phyloP scores from a whole-genome alignment of 2,329 filamentous ascomycete genomes.

The Celoporthe dispersa region DNA sequence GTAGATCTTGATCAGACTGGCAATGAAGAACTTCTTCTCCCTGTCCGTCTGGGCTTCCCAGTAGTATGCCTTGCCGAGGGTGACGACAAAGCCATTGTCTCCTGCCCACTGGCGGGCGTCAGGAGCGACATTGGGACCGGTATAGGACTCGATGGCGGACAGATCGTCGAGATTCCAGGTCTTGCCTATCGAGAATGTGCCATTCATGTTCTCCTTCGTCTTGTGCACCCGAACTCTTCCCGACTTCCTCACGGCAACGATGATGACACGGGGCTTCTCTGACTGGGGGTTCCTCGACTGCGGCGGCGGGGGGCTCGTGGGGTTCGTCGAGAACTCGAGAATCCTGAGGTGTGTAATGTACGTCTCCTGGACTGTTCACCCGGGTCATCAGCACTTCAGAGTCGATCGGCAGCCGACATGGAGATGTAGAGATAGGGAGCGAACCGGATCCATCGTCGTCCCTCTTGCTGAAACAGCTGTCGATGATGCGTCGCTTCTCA shows the following conservation, averaged over 20 bases:
- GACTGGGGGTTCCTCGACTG: slow-evolving; percentile 69
- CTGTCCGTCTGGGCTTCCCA: slow-evolving; percentile 93
- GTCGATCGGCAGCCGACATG: slow-evolving; percentile 1
- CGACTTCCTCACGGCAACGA: slow-evolving; percentile 90
- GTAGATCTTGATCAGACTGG: slow-evolving; percentile 93
- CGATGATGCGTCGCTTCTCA: slow-evolving; percentile 91
- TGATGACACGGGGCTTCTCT: slow-evolving; percentile 89
- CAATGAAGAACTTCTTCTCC: slow-evolving; percentile 99
- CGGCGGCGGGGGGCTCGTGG: slow-evolving; percentile 82
- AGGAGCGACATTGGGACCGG: slow-evolving; percentile 60
- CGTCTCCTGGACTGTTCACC: slow-evolving; percentile 74
- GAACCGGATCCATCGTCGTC: slow-evolving; percentile 84
- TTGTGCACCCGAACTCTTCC: slow-evolving; percentile 96
- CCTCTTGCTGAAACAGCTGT: slow-evolving; percentile 91
- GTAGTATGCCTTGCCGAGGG: slow-evolving; percentile 91
- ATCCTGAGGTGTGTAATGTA: slow-evolving; percentile 98
- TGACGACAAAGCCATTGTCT: slow-evolving; percentile 83
- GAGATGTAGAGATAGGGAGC: slow-evolving; percentile 37
- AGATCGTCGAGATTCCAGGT: slow-evolving; percentile 97
- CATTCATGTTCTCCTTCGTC: slow-evolving; percentile 91
- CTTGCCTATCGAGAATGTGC: slow-evolving; percentile 95
- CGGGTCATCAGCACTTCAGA: slow-evolving; percentile 29
- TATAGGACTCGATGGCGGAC: slow-evolving; percentile 80
- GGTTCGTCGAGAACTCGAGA: slow-evolving; percentile 81
- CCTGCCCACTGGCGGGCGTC: slow-evolving; percentile 77